Percentiles rank a stretch among this genome's conserved stretches.
Evolutionary conservation across 2,329 filamentous ascomycete genomes (phyloP).

Genomic region (Claviceps purpurea): DNA sequence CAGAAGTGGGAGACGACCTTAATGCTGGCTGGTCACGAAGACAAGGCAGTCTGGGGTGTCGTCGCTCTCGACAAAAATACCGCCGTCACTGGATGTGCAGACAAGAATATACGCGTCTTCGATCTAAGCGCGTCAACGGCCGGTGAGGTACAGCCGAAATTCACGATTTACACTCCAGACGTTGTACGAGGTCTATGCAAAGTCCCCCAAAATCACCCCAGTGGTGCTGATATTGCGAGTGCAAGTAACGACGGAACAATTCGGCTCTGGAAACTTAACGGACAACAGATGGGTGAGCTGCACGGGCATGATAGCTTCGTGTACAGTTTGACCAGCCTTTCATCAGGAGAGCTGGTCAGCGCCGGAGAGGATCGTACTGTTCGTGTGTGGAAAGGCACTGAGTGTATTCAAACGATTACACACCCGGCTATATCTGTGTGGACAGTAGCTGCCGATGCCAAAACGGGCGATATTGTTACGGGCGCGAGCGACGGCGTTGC

Average conservation of each 20-base stretch:
- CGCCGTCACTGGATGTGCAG: constrained; percentile 83
- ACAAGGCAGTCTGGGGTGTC: constrained; percentile 76
- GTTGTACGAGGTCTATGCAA: constrained; percentile 81
- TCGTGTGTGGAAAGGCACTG: constrained; percentile 68
- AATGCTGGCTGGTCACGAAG: constrained; percentile 61
- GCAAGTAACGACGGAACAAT: constrained; percentile 88
- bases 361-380: constrained; percentile 91
- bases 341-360: constrained; percentile 79
- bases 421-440: constrained; percentile 95
- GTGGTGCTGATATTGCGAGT: constrained; percentile 83
- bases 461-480: constrained; percentile 85
- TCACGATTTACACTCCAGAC: constrained; percentile 54
- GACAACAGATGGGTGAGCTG: constrained; percentile 62
- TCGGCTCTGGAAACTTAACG: constrained; percentile 72
- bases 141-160: constrained; percentile 36
- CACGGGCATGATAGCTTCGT: constrained; percentile 91
- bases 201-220: constrained; percentile 61
- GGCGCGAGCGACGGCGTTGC: constrained; percentile 81
- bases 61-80: constrained; percentile 67
- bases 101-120: constrained; percentile 79
- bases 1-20: constrained; percentile 69
- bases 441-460: constrained; percentile 69
- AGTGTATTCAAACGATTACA: constrained; percentile 90
- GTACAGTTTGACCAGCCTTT: constrained; percentile 66
- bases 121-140: constrained; percentile 49